Base-by-base conservation (phyloP, 176 grass and related monocot species). In the Musa troglodytarum region DNA sequence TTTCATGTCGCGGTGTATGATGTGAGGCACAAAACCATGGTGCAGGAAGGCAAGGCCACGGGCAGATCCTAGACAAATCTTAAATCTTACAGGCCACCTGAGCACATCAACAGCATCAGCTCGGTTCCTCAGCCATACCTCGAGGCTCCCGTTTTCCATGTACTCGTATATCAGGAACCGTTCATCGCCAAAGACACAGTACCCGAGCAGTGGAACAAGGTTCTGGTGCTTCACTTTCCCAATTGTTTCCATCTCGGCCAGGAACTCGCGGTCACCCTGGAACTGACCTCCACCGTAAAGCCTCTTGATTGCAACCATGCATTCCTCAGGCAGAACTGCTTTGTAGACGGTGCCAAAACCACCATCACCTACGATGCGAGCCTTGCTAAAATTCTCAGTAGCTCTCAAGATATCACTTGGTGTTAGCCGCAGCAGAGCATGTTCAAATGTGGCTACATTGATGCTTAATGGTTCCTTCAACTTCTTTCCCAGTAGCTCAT, bases 1-100 rank as follows among this genome's bases (percentile, higher is more conserved):
- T 69, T 98, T 98, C 95, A 98, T 98, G 82, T 98, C 95, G 1
- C 95, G 75, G 69, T 98, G 95, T 73, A 98, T 98, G 80, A 98
- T 98, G 80, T 98, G 95, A 13, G 95, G 95, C 58, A 93, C 88
- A 52, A 98, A 93, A 43, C 90, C 95, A 85, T 98, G 88, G 75
- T 98, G 95, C 66, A 98, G 87, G 76, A 98, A 98, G 3, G 88
- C 81, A 49, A 99, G 84, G 59, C 95, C 95, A 26, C 59, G 86
- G 55, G 95, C 95, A 62, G 95, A 89, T 58, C 95, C 95, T 2
- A 93, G 69, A 13, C 90, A 91, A 43, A 99, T 93, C 78, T 99
- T 92, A 69, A 99, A 83, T 77, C 91, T 87, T 19, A 83, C 87
- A 43, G 82, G 88, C 95, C 95, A 99, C 79, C 86, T 84, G 71